phyloP scores from a whole-genome alignment of 2,329 filamentous ascomycete genomes.

The Fonsecaea pugnacius region DNA sequence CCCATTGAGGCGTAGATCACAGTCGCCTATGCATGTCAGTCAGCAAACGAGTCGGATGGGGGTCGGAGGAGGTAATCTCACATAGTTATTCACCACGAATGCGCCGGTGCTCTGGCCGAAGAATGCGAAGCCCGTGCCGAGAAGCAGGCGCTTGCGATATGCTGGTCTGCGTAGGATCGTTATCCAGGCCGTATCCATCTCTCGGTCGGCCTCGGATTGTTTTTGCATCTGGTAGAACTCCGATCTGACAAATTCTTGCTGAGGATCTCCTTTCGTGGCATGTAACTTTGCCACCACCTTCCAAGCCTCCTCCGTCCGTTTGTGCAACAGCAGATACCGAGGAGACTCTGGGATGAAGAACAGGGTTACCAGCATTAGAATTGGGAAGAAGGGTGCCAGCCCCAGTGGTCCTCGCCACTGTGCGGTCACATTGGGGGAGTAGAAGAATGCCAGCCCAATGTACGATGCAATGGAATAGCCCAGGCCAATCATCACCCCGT shows the following conservation, averaged over 20 bases:
- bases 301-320: conserved; percentile 33
- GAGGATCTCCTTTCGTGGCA: conserved; percentile 7
- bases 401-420: conserved; percentile 2
- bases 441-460: conserved; percentile 14
- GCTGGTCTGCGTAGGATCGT: conserved; percentile 17
- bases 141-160: conserved; percentile 19
- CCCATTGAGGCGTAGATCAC: conserved; percentile 22
- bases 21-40: background rate
- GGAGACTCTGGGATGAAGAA: conserved; percentile 39
- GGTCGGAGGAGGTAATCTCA: too few relatives aligned
- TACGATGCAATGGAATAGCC: conserved; percentile 13
- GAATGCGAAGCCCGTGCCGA: conserved; percentile 12
- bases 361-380: background rate
- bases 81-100: conserved; percentile 27
- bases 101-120: conserved; percentile 19
- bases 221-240: conserved; percentile 30
- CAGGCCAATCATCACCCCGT: background rate
- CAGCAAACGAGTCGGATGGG: too few relatives aligned
- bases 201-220: conserved; percentile 21
- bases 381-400: background rate
- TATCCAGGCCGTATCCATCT: conserved; percentile 12
- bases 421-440: background rate
- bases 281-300: conserved; percentile 31
- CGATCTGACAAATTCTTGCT: conserved; percentile 18
- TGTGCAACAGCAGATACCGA: conserved; percentile 37